Conservation (phyloP, 2,329 filamentous ascomycete genomes). For the Arthrobotrys sphaeroides region DNA sequence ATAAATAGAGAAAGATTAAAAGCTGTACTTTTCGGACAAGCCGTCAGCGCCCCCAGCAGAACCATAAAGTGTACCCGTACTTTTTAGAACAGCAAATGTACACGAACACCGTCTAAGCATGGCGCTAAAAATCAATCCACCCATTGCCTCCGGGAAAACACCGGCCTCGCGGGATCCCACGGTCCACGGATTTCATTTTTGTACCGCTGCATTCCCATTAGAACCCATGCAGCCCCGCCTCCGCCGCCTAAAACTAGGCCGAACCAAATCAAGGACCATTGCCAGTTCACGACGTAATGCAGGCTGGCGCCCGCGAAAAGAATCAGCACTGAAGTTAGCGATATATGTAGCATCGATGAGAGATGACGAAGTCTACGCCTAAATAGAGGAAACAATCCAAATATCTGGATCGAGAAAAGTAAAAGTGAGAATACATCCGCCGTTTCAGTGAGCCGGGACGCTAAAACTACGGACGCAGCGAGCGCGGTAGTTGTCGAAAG, state of each 20-base stretch:
- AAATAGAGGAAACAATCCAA: slow-evolving; percentile 97
- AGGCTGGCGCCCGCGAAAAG: slow-evolving; percentile 82
- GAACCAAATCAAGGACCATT: slow-evolving; percentile 74
- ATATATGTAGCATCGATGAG: slow-evolving; percentile 81
- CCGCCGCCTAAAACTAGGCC: slow-evolving; percentile 80
- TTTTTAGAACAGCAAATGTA: neutral
- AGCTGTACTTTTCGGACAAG: neutral
- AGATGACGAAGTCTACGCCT: slow-evolving; percentile 84
- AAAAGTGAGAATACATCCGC: slow-evolving; percentile 95
- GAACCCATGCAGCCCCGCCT: slow-evolving; percentile 96
- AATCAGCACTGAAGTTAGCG: slow-evolving; percentile 78
- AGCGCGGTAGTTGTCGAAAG: slow-evolving; percentile 94
- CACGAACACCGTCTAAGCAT: slow-evolving; percentile 27
- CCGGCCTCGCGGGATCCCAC: slow-evolving; percentile 93
- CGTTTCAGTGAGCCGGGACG: slow-evolving; percentile 81
- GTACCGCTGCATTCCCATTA: slow-evolving; percentile 96
- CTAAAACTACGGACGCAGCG: slow-evolving; percentile 94
- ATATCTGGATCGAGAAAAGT: slow-evolving; percentile 95
- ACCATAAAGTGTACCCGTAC: neutral
- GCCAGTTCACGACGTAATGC: slow-evolving; percentile 70
- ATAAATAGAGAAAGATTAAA: slow-evolving; percentile 2
- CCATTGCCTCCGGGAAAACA: slow-evolving; percentile 74
- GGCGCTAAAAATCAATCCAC: slow-evolving; percentile 58
- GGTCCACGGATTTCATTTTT: slow-evolving; percentile 99
- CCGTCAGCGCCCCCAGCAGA: neutral